phyloP scores from a whole-genome alignment of 2,329 filamentous ascomycete genomes.

The Arthrobotrys sinensis region DNA sequence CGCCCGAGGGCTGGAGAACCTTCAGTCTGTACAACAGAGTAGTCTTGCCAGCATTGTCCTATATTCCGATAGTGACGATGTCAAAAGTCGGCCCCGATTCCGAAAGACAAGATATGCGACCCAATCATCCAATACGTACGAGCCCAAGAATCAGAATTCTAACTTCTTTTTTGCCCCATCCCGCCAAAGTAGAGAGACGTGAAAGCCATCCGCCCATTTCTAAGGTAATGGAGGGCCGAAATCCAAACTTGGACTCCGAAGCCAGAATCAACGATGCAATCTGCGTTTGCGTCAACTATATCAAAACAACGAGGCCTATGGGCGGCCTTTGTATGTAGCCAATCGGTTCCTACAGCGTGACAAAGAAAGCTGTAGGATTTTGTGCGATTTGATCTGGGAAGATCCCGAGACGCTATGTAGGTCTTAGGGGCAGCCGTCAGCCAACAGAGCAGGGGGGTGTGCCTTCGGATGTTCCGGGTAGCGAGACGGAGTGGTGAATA shows the following conservation, averaged over 20 bases:
- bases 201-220: conserved; percentile 63
- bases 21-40: conserved; percentile 96
- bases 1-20: conserved; percentile 70
- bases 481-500: no score
- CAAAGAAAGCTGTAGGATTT: no score
- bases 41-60: conserved; percentile 99
- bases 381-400: no score
- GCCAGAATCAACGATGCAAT: background rate
- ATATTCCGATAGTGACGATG: conserved; percentile 49
- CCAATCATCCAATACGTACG: conserved; percentile 72
- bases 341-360: no score
- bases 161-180: conserved; percentile 96
- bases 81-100: background rate
- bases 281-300: background rate
- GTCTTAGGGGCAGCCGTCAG: no score
- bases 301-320: no score
- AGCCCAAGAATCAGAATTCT: conserved; percentile 94
- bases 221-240: background rate
- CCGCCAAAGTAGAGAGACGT: conserved; percentile 68
- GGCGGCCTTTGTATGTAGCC: background rate
- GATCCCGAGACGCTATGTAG: no score
- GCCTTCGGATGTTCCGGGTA: no score
- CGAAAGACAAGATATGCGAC: background rate
- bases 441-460: no score
- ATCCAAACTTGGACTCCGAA: background rate